Evolutionary conservation across 2,329 filamentous ascomycete species (phyloP), one percentile per base, ranked within the genome.

Genomic region (Exophiala calicioides): DNA sequence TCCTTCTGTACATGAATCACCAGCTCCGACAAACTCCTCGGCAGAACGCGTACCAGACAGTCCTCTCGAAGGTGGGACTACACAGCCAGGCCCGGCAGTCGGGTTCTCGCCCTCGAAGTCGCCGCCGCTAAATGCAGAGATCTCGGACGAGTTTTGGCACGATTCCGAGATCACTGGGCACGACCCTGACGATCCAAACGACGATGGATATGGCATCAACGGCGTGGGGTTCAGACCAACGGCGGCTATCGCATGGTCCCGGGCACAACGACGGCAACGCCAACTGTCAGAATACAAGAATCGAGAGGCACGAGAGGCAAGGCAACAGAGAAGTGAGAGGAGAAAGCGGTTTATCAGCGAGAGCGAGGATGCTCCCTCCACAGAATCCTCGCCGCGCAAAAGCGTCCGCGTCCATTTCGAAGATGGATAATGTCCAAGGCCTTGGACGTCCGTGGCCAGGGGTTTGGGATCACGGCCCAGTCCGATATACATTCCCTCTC

Each of bases 121-220:
- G 3, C 67, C 68, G 26, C 66, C 68, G 30, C 59, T 62, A 19
- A 38, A 55, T 30, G 43, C 45, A 13, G 52, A 54, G 26, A 42
- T 52, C n/a, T 49, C 47, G 10, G 63, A 66, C 40, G 59, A 67
- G 5, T 59, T 53, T 47, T 84, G 81, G 81, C 75, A 76, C 58
- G 77, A 80, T 53, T 71, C 71, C 27, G 81, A 84, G 59, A 83
- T 84, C 58, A 84, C 80, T 4, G 80, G 80, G 10, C 77, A 82
- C 57, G 71, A 77, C 40, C 71, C 73, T 3, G 71, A 66, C 3
- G 77, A 81, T 43, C 76, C 77, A 5, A 75, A 74, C 29, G 80
- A 83, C 58, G 81, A 84, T 60, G 80, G 80, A 3, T 78, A 79
- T 44, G 81, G 81, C 4, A 75, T 84, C 53, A 83, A 84, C 57